Conservation (phyloP, 139 green algal species). For the Mychonastes homosphaera region DNA sequence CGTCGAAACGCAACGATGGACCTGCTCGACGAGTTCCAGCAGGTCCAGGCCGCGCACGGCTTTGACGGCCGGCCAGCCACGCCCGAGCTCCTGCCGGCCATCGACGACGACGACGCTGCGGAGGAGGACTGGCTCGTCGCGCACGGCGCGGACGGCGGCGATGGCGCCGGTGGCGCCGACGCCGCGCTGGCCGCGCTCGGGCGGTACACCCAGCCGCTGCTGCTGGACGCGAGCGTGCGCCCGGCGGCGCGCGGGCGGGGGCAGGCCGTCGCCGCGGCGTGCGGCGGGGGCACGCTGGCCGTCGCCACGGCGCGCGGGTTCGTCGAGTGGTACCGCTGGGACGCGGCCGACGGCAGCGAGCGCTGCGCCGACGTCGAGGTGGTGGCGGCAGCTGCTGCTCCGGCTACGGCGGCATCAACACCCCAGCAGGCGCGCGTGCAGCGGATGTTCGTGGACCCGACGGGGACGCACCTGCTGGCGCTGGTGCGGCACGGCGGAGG, state of each 20-base stretch:
- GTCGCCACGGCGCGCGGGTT: slow-evolving; percentile 62
- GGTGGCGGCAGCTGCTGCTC: slow-evolving; percentile 1
- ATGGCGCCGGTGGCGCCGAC: too few species aligned
- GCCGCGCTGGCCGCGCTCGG: too few species aligned
- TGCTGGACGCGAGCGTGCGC: neutral
- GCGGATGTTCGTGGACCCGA: slow-evolving; percentile 43
- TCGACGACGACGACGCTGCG: too few species aligned
- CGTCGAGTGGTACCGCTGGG: slow-evolving; percentile 66
- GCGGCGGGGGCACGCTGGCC: slow-evolving; percentile 46
- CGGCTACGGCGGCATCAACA: neutral
- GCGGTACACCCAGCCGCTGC: too few species aligned
- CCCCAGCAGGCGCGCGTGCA: slow-evolving; percentile 17
- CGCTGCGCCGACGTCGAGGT: slow-evolving; percentile 28
- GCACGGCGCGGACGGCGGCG: too few species aligned
- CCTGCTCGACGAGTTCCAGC: too few species aligned
- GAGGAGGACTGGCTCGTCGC: too few species aligned
- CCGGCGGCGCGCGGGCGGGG: slow-evolving; percentile 37
- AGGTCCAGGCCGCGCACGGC: too few species aligned
- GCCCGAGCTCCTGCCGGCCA: too few species aligned
- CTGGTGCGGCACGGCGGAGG: slow-evolving; percentile 17
- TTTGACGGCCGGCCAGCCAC: too few species aligned
- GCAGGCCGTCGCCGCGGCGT: slow-evolving; percentile 34
- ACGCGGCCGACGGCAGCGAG: slow-evolving; percentile 41
- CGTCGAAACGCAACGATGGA: too few species aligned
- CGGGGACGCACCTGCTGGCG: slow-evolving; percentile 42